Evolutionary conservation across 208 protist genomes (phyloP).

Genomic region (Leptomonas pyrrhocoris): DNA sequence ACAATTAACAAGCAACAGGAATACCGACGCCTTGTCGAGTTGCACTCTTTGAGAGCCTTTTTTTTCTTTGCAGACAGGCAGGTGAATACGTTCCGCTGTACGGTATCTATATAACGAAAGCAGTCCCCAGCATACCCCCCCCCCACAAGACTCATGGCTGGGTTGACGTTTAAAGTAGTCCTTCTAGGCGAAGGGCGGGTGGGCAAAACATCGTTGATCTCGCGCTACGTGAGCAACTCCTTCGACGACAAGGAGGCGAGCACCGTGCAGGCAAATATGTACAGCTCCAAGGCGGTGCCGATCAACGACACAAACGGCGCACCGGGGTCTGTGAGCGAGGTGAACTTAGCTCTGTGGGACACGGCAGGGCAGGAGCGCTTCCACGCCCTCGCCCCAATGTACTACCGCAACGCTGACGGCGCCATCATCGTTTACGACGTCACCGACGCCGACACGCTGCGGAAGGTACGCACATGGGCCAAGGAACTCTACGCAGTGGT

Average conservation of each 20-base stretch:
- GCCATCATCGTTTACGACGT: conserved; percentile 97
- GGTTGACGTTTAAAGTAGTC: conserved; percentile 67
- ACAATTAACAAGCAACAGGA: too few relatives aligned
- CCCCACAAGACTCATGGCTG: conserved; percentile 19
- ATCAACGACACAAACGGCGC: conserved; percentile 36
- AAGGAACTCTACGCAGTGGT: conserved; percentile 93
- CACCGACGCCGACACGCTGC: conserved; percentile 93
- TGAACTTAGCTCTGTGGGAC: conserved; percentile 95
- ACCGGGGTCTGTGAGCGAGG: conserved; percentile 47
- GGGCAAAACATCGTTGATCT: conserved; percentile 85
- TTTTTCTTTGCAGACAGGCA: background rate
- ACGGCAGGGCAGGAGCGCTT: conserved; percentile 98
- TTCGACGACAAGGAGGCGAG: conserved; percentile 69
- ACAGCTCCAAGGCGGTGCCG: conserved; percentile 56
- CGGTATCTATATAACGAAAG: too few relatives aligned
- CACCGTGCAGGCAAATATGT: conserved; percentile 76
- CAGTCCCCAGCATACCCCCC: background rate
- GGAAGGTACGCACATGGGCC: conserved; percentile 95
- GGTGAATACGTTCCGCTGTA: background rate
- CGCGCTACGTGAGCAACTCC: conserved; percentile 68
- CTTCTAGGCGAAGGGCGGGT: conserved; percentile 85
- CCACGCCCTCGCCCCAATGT: conserved; percentile 85
- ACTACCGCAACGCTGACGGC: conserved; percentile 82
- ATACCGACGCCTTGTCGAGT: too few relatives aligned
- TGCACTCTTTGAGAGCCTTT: too few relatives aligned